Evolutionary conservation across 2,329 filamentous ascomycete genomes (phyloP), one percentile per base, ranked within the genome.

Genomic region (Trichocomaceae sp.): DNA sequence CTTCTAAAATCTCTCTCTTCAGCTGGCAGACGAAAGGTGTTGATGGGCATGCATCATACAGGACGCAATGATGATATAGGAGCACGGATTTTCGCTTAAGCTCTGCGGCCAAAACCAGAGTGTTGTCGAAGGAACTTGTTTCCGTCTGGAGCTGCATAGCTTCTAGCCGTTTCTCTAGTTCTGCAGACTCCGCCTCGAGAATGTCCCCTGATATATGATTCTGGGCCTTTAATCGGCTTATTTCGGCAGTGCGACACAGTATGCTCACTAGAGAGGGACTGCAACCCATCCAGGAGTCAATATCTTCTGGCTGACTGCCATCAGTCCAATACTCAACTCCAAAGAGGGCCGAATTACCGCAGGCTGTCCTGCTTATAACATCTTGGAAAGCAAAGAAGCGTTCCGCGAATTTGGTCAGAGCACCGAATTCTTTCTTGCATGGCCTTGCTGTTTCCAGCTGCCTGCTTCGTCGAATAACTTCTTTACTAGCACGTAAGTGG

Each of bases 301-400:
- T 60, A 54, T 76, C 70, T 39, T 75, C 71, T 0, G 67, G 65
- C 22, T 69, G 66, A 35, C 71, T 68, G 35, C 68, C 62, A 5
- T 68, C 63, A 22, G 64, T 62, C 77, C 77, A 79, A 55, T 77
- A 78, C 49, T 78, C 75, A 29, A 65, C 67, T 1, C 75, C 76
- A 46, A 79, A 79, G 0, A 76, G 63, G 0, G 75, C 72, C 8
- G 73, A 70, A 10, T 77, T 73, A 2, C 75, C 76, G 50, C 76
- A 79, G 0, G 77, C 77, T 0, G 77, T 79, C 33, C 76, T 70
- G 26, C 77, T 76, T 58, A 79, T 78, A 15, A 77, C 74, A 56
- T 79, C 77, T 56, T 79, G 77, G 13, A 77, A 79, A 3, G 77
- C 77, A 53, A 79, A 79, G 58, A 78, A 79, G 1, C 71, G 68